These are phyloP conservation scores for Kandelia obovata DNA, from an alignment of 345 rosid species.

Conservation along the genomic window DNA sequence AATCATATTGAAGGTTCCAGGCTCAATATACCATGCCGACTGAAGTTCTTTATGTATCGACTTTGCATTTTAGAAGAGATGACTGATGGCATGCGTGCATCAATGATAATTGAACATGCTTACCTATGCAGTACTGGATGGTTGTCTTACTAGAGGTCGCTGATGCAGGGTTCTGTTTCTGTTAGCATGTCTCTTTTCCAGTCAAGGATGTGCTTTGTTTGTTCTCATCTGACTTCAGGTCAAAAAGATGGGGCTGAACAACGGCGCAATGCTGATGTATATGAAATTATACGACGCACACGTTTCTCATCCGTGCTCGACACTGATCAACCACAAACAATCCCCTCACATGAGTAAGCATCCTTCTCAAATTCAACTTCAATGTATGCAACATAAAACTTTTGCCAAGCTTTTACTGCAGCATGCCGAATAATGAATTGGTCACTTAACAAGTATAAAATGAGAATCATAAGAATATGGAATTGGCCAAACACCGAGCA, in stretches of 20 bases:
- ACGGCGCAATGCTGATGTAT: conserved; percentile 85
- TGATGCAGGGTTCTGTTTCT: conserved; percentile 93
- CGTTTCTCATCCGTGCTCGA: conserved; percentile 67
- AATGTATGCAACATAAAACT: not conserved
- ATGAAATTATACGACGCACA: conserved; percentile 77
- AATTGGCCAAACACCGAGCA: not conserved
- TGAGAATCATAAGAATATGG: too few species aligned
- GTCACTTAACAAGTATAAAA: too few species aligned
- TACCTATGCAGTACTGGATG: conserved; percentile 7
- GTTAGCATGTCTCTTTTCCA: conserved; percentile 93
- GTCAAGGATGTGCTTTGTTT: conserved; percentile 90
- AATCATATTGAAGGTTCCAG: too few species aligned
- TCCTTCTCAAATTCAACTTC: conserved; percentile 2
- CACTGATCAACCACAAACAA: conserved; percentile 71
- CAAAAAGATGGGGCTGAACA: conserved; percentile 89
- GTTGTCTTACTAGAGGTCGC: conserved; percentile 17
- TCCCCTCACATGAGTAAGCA: conserved; percentile 88
- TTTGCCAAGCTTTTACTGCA: not conserved
- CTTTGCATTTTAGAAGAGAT: too few species aligned
- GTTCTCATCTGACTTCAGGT: conserved; percentile 97
- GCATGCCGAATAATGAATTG: not conserved
- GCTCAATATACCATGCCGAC: too few species aligned
- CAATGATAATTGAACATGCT: conserved; percentile 4
- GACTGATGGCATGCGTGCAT: not conserved
- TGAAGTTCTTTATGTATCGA: too few species aligned